phyloP scores from a whole-genome alignment of 345 rosid species.

The Acer negundo region DNA sequence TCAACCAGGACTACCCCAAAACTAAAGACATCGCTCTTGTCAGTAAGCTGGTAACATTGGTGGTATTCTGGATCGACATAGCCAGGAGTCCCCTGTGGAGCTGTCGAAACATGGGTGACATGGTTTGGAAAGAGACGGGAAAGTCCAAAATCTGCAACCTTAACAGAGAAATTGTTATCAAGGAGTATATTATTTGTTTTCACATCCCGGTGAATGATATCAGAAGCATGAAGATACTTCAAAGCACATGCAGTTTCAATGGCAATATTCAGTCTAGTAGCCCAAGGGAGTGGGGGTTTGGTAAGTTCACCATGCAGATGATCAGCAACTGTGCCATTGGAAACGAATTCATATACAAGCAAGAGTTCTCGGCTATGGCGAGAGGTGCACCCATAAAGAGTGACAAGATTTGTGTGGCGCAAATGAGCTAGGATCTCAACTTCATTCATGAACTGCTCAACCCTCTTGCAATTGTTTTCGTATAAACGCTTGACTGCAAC shows the following conservation, averaged over 20 bases:
- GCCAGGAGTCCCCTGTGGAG: constrained; percentile 97
- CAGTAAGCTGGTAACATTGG: constrained; percentile 77
- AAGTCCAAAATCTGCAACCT: constrained; percentile 92
- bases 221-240: constrained; percentile 74
- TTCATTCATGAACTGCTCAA: constrained; percentile 84
- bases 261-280: constrained; percentile 70
- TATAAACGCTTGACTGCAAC: constrained; percentile 88
- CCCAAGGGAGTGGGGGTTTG: constrained; percentile 69
- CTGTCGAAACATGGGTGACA: constrained; percentile 80
- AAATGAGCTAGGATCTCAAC: constrained; percentile 66
- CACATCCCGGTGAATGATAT: constrained; percentile 85
- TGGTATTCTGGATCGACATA: constrained; percentile 93
- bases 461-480: constrained; percentile 75
- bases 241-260: constrained; percentile 79
- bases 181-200: constrained; percentile 90
- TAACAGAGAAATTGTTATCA: constrained; percentile 63
- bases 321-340: constrained; percentile 93
- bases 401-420: constrained; percentile 74
- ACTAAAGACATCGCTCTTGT: constrained; percentile 82
- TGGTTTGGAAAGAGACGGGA: constrained; percentile 76
- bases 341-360: constrained; percentile 76
- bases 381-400: constrained; percentile 86
- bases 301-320: constrained; percentile 70
- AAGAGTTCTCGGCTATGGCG: constrained; percentile 72
- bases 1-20: constrained; percentile 73